These are phyloP conservation scores for Nothophytophthora sp. DNA, from an alignment of 352 stramenopile species.

Conservation along the genomic window DNA sequence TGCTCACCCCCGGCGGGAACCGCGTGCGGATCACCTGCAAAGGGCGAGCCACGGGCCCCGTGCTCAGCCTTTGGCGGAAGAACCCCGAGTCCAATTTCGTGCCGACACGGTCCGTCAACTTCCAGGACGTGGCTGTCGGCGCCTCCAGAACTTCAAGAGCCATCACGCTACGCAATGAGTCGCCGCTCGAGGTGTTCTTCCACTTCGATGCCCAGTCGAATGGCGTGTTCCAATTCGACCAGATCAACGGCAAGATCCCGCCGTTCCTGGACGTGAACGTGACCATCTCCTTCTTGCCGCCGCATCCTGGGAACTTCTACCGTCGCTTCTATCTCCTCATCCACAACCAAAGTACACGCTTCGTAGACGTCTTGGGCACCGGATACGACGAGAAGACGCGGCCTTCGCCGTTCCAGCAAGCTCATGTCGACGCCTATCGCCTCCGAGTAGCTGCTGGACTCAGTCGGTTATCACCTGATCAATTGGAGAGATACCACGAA, in stretches of 20 bases:
- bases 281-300: constrained; percentile 81
- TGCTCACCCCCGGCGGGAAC: constrained; percentile 90
- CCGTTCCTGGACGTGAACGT: constrained; percentile 77
- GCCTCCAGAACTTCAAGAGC: constrained; percentile 59
- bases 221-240: constrained; percentile 87
- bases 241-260: constrained; percentile 75
- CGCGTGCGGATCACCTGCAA: constrained; percentile 74
- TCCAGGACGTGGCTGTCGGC: constrained; percentile 80
- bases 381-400: constrained; percentile 89
- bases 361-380: constrained; percentile 90
- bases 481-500: constrained; percentile 76
- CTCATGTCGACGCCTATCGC: constrained; percentile 89
- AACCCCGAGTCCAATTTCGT: constrained; percentile 75
- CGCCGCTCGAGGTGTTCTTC: constrained; percentile 67
- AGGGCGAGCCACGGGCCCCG: constrained; percentile 57
- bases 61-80: constrained; percentile 84
- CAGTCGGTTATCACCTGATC: constrained; percentile 74
- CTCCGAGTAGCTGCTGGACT: constrained; percentile 52
- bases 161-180: constrained; percentile 86
- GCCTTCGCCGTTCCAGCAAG: constrained; percentile 90
- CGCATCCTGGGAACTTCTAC: constrained; percentile 91
- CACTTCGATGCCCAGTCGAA: constrained; percentile 74
- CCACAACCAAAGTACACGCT: constrained; percentile 84
- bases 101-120: constrained; percentile 83
- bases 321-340: constrained; percentile 84